Conservation (phyloP, 371 early-diverging fungal species). For the Aphelidium insulamus region DNA sequence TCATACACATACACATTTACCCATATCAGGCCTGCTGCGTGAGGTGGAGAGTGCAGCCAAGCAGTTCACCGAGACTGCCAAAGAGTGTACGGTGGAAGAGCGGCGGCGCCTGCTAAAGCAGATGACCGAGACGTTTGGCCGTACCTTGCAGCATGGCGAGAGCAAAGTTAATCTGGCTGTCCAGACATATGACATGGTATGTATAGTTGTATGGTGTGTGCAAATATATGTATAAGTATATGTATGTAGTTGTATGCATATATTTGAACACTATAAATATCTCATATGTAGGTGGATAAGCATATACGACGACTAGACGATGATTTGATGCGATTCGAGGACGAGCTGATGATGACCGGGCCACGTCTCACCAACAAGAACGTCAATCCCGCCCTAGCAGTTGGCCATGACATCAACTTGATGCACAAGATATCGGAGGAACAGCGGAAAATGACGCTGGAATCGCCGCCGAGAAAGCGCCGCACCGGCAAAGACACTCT, state of each 20-base stretch:
- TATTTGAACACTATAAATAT: neutral
- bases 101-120: slow-evolving; percentile 15
- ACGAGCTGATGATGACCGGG: slow-evolving; percentile 61
- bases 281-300: slow-evolving; percentile 42
- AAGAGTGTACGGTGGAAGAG: slow-evolving; percentile 21
- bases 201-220: slow-evolving; percentile 1
- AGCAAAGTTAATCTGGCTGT: slow-evolving; percentile 77
- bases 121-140: slow-evolving; percentile 40
- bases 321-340: slow-evolving; percentile 69
- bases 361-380: too few relatives aligned
- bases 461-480: too few relatives aligned
- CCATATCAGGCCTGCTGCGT: too few relatives aligned
- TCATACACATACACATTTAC: neutral
- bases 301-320: slow-evolving; percentile 75
- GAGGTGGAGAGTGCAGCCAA: too few relatives aligned
- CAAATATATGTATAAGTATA: neutral
- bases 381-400: too few relatives aligned
- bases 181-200: slow-evolving; percentile 77
- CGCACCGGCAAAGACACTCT: too few relatives aligned
- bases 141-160: slow-evolving; percentile 65
- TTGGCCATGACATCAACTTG: too few relatives aligned
- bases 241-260: neutral
- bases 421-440: too few relatives aligned
- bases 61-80: slow-evolving; percentile 20
- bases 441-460: too few relatives aligned